A percentile compares a stretch with the other conserved stretches of the same genome.
phyloP scores from a whole-genome alignment of 2,329 filamentous ascomycete genomes.

The Zopfia rhizophila region DNA sequence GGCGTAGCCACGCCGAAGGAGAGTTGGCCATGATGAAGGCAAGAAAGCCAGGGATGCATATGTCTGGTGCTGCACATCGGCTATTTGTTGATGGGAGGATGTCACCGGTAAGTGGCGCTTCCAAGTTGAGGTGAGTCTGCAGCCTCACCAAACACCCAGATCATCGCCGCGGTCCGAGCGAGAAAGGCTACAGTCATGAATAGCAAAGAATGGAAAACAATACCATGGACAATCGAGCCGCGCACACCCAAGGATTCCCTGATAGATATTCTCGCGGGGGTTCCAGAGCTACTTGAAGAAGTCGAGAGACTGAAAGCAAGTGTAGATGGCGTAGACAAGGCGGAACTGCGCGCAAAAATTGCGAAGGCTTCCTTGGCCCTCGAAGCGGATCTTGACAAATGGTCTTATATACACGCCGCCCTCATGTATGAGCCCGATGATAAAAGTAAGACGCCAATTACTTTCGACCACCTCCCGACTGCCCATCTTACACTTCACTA shows the following conservation, averaged over 20 bases:
- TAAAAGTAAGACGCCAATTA: conserved; percentile 22
- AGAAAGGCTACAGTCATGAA: conserved; percentile 44
- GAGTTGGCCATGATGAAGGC: conserved; percentile 35
- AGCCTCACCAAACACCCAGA: conserved; percentile 8
- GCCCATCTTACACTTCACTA: conserved; percentile 35
- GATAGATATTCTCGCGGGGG: conserved; percentile 43
- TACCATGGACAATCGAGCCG: conserved; percentile 45
- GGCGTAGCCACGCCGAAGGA: conserved; percentile 41
- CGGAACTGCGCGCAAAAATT: conserved; percentile 11
- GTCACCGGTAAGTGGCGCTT: conserved; percentile 2
- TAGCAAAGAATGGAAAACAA: conserved; percentile 45
- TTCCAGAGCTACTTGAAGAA: conserved; percentile 44
- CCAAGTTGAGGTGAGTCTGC: not conserved
- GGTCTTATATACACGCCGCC: conserved; percentile 23
- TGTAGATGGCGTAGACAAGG: not conserved
- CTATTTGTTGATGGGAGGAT: conserved; percentile 37
- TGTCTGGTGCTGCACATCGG: conserved; percentile 22
- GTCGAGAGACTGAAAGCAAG: conserved; percentile 34
- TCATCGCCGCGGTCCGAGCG: conserved; percentile 47
- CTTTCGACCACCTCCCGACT: conserved; percentile 25
- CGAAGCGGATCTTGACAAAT: conserved; percentile 31
- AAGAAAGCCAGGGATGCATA: conserved; percentile 30
- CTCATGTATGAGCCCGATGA: conserved; percentile 25
- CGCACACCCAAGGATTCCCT: conserved; percentile 48
- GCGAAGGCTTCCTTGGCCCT: conserved; percentile 29